These are phyloP conservation scores for Aspergillus wentii DNA, from an alignment of 495 filamentous ascomycete genomes.

Conservation along the genomic window DNA sequence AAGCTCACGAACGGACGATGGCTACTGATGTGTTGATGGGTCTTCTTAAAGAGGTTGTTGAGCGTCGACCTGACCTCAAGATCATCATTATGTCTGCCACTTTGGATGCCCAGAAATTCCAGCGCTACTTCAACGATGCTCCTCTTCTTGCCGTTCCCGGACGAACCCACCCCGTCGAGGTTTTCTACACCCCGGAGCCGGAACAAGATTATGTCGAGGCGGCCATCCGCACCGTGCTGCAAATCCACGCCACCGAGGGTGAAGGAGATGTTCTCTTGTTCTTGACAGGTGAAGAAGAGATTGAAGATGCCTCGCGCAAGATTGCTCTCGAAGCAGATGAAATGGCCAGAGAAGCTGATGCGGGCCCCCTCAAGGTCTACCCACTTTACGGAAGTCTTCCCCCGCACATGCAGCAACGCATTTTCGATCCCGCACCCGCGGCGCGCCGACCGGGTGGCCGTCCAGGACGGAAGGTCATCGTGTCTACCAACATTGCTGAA, in stretches of 20 bases:
- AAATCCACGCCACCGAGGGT: slow-evolving; percentile 88
- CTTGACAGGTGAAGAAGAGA: slow-evolving; percentile 97
- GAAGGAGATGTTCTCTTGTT: slow-evolving; percentile 96
- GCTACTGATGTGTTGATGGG: slow-evolving; percentile 97
- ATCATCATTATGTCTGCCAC: slow-evolving; percentile 99
- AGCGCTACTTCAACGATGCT: slow-evolving; percentile 93
- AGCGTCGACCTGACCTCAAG: slow-evolving; percentile 79
- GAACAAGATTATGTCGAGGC: slow-evolving; percentile 97
- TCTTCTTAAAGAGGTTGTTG: slow-evolving; percentile 79
- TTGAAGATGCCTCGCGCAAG: slow-evolving; percentile 92
- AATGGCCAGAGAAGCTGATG: slow-evolving; percentile 82
- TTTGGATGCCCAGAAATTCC: slow-evolving; percentile 95
- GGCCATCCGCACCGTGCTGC: slow-evolving; percentile 86
- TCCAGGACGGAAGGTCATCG: slow-evolving; percentile 90
- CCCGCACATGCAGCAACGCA: slow-evolving; percentile 86
- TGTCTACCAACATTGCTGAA: slow-evolving; percentile 97
- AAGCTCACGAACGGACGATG: slow-evolving; percentile 93
- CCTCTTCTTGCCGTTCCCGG: slow-evolving; percentile 92
- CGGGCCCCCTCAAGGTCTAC: slow-evolving; percentile 84
- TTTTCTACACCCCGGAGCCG: slow-evolving; percentile 96
- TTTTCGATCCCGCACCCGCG: slow-evolving; percentile 84
- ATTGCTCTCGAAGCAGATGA: slow-evolving; percentile 88
- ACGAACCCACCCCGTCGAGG: slow-evolving; percentile 93
- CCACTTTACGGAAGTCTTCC: slow-evolving; percentile 93
- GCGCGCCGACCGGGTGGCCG: slow-evolving; percentile 67